Percentiles rank a stretch among this genome's conserved stretches.
Conservation (phyloP, 352 stramenopile genomes). For the Phytophthora macrochlamydospora region DNA sequence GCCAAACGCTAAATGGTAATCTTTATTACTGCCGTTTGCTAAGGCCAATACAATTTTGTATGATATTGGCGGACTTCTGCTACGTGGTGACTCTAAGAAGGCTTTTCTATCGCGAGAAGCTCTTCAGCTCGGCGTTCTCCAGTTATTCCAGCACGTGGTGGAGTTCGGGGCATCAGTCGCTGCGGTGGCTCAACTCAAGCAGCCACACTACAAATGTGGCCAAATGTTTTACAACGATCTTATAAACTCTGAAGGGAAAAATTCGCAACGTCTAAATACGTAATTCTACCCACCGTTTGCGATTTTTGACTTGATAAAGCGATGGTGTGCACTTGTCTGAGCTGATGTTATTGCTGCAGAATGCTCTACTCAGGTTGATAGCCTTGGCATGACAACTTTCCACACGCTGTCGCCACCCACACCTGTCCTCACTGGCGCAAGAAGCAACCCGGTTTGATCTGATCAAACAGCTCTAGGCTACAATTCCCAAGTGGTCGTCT, state of each 20-base stretch:
- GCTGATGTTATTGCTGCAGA: conserved; percentile 20
- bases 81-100: conserved; percentile 34
- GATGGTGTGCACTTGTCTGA: conserved; percentile 2
- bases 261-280: conserved; percentile 44
- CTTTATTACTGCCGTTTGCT: too few relatives aligned
- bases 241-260: conserved; percentile 30
- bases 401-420: too few relatives aligned
- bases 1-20: too few relatives aligned
- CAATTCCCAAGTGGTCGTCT: not conserved
- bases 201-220: conserved; percentile 3
- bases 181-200: conserved; percentile 4
- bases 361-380: conserved; percentile 35
- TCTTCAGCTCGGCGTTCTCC: conserved; percentile 14
- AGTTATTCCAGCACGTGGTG: conserved; percentile 2
- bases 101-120: conserved; percentile 25
- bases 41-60: too few relatives aligned
- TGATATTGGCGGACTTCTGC: not conserved
- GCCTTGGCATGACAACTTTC: conserved; percentile 13
- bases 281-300: conserved; percentile 6
- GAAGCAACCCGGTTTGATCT: too few relatives aligned
- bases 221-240: conserved; percentile 20
- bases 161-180: not conserved
- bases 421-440: too few relatives aligned
- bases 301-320: not conserved
- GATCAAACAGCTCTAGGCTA: too few relatives aligned